Percentiles rank a stretch among this genome's conserved stretches.
Evolutionary conservation across 192 early-diverging fungal species (phyloP).

Genomic region (Funneliformis geosporum): DNA sequence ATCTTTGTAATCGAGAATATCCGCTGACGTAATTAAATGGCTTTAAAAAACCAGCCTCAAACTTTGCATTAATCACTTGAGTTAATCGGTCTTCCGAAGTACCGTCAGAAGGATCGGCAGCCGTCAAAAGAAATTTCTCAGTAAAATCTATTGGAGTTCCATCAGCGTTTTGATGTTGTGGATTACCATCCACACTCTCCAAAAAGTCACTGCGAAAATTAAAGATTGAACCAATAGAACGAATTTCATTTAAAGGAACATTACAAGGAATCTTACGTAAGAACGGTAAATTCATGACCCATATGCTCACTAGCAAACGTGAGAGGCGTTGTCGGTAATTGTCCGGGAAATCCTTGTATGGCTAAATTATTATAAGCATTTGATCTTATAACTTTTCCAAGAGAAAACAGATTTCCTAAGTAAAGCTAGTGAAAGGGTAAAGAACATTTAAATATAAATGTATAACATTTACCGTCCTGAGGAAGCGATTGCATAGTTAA

Average conservation of each 20-base stretch:
- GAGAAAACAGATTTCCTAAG: not conserved
- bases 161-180: slow-evolving; percentile 34
- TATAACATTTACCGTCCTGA: slow-evolving; percentile 6
- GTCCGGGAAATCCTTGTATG: slow-evolving; percentile 3
- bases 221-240: slow-evolving; percentile 7
- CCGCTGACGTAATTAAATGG: slow-evolving; percentile 97
- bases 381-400: slow-evolving; percentile 2
- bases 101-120: slow-evolving; percentile 88
- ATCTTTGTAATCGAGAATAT: slow-evolving; percentile 84
- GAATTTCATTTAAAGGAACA: not conserved
- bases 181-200: slow-evolving; percentile 49
- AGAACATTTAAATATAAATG: not conserved
- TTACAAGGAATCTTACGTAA: slow-evolving; percentile 45
- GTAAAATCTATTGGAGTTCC: slow-evolving; percentile 57
- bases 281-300: slow-evolving; percentile 81
- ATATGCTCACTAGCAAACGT: slow-evolving; percentile 76
- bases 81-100: slow-evolving; percentile 85
- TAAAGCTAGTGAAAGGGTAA: not conserved
- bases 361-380: slow-evolving; percentile 6
- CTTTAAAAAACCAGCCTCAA: slow-evolving; percentile 91
- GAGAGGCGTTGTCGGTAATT: slow-evolving; percentile 53
- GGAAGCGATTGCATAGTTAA: slow-evolving; percentile 17
- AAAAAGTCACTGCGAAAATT: slow-evolving; percentile 56
- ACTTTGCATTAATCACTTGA: slow-evolving; percentile 93
- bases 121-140: slow-evolving; percentile 88